phyloP scores from a whole-genome alignment of 2,329 filamentous ascomycete species.

The Daldinia sp. region DNA sequence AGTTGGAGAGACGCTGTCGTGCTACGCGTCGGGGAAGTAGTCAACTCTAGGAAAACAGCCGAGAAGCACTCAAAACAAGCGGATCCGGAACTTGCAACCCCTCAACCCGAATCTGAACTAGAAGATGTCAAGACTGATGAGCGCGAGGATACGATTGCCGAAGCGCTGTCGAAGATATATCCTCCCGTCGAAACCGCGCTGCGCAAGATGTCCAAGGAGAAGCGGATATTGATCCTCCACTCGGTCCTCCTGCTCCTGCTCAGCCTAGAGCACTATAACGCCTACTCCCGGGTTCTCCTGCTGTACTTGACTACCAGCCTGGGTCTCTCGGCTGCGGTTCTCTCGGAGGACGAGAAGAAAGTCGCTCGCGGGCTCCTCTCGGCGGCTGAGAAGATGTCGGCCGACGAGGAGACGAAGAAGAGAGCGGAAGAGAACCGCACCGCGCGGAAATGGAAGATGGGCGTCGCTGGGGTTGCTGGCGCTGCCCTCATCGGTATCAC shows the following conservation, averaged over 20 bases:
- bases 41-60: conserved; percentile 46
- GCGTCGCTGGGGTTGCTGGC: conserved; percentile 54
- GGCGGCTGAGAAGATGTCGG: conserved; percentile 74
- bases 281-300: conserved; percentile 78
- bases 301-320: conserved; percentile 78
- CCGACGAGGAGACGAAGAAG: conserved; percentile 73
- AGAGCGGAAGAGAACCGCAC: conserved; percentile 72
- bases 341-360: conserved; percentile 79
- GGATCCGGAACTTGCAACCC: conserved; percentile 30
- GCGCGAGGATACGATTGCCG: conserved; percentile 61
- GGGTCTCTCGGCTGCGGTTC: conserved; percentile 71
- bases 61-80: conserved; percentile 41
- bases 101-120: conserved; percentile 8
- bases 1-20: conserved; percentile 50
- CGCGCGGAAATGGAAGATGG: conserved; percentile 78
- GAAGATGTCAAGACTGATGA: conserved; percentile 36
- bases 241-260: conserved; percentile 78
- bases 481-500: conserved; percentile 78
- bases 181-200: conserved; percentile 72
- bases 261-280: conserved; percentile 81
- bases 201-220: conserved; percentile 68
- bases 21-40: conserved; percentile 48
- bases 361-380: conserved; percentile 81
- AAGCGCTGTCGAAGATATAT: conserved; percentile 65
- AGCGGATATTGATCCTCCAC: conserved; percentile 76